These are phyloP conservation scores for Mycena crocata DNA, from an alignment of 768 basidiomycete species.

Conservation along the genomic window DNA sequence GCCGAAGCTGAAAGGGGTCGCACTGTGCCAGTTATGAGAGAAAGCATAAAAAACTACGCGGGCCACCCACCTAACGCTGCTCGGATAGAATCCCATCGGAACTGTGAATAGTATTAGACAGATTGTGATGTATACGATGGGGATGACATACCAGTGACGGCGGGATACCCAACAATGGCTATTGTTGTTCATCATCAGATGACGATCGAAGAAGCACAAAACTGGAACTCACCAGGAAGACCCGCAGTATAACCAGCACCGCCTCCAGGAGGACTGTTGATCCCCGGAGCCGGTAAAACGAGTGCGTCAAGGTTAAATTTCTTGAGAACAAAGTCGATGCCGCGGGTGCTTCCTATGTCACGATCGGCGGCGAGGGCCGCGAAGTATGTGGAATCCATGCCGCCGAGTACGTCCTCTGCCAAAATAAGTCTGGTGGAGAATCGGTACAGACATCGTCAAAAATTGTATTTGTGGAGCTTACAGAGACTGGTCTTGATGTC, in stretches of 20 bases:
- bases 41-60: neutral
- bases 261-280: constrained; percentile 55
- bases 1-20: constrained; percentile 51
- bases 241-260: constrained; percentile 34
- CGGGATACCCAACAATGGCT: constrained; percentile 75
- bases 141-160: constrained; percentile 64
- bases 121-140: neutral
- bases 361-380: constrained; percentile 56
- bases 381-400: constrained; percentile 56
- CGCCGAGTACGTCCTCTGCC: constrained; percentile 53
- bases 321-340: constrained; percentile 65
- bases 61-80: constrained; percentile 47
- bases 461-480: constrained; percentile 32
- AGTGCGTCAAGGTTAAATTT: constrained; percentile 62
- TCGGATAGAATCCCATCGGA: constrained; percentile 70
- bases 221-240: neutral
- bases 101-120: constrained; percentile 46
- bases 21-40: constrained; percentile 18
- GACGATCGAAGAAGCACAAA: neutral
- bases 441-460: neutral
- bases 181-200: constrained; percentile 13
- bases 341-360: constrained; percentile 60
- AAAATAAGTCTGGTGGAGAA: constrained; percentile 46
- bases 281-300: constrained; percentile 57
- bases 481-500: constrained; percentile 52